Conservation (phyloP, 2,329 filamentous ascomycete species). For the Stagonosporopsis rhizophila region DNA sequence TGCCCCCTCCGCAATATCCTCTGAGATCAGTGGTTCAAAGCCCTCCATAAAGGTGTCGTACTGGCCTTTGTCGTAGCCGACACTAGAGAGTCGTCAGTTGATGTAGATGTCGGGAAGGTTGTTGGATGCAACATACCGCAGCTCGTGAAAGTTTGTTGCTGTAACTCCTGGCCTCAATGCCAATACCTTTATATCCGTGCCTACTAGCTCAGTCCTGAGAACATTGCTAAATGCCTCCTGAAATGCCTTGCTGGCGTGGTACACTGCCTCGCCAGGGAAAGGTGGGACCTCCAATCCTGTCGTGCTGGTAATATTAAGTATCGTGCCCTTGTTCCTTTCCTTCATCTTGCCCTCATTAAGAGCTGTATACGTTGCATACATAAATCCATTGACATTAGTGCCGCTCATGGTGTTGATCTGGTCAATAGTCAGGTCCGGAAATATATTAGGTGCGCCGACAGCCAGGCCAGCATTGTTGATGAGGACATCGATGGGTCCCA, state of each 20-base stretch:
- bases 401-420: slow-evolving; percentile 56
- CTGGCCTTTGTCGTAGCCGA: slow-evolving; percentile 53
- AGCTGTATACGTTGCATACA: slow-evolving; percentile 56
- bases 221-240: slow-evolving; percentile 60
- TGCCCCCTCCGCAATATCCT: slow-evolving; percentile 54
- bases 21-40: slow-evolving; percentile 53
- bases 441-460: slow-evolving; percentile 54
- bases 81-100: slow-evolving; percentile 10
- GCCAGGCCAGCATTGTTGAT: slow-evolving; percentile 60
- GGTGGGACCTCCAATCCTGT: slow-evolving; percentile 58
- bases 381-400: slow-evolving; percentile 59
- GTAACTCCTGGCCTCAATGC: slow-evolving; percentile 58
- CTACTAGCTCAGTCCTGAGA: slow-evolving; percentile 56
- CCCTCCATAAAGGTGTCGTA: slow-evolving; percentile 57
- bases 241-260: slow-evolving; percentile 57
- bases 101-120: not conserved
- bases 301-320: slow-evolving; percentile 58
- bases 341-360: slow-evolving; percentile 55
- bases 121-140: slow-evolving; percentile 22
- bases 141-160: slow-evolving; percentile 57
- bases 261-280: slow-evolving; percentile 58
- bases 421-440: slow-evolving; percentile 52
- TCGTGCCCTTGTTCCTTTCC: slow-evolving; percentile 51
- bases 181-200: slow-evolving; percentile 57
- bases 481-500: slow-evolving; percentile 54